Evolutionary conservation across 495 filamentous ascomycete species (phyloP), one percentile per base, ranked within the genome.

Genomic region (Xylaria intraflava): DNA sequence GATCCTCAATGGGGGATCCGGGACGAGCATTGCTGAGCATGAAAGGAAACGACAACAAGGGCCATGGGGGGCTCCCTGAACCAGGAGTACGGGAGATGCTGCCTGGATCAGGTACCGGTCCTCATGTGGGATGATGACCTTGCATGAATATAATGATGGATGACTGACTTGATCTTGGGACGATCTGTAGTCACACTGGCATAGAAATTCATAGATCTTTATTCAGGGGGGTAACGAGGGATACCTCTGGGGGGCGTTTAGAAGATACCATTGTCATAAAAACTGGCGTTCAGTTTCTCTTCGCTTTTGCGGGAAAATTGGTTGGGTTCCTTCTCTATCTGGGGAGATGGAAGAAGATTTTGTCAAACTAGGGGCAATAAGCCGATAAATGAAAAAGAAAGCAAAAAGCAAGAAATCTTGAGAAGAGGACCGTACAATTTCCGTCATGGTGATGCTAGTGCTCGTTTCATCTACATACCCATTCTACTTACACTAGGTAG

Each of bases 1-100:
- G 69, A 72, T 84, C 40, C 60, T 84, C 23, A 72, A 65, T 44
- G 70, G 73, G 1, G 76, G 77, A 7, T 68, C 71, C 9, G 63
- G 69, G 44, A 73, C 63, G 35, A 80, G 72, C 55, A 55, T 77
- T 1, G 47, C 65, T 31, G 67, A 65, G 1, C 74, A 71, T 51
- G 56, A 66, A 30, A 66, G 29, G 43, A 59, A 50, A 41, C 48
- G 50, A 40, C 27, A 41, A n/a, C 47, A 45, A 46, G 29, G 41
- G 16, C 53, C 27, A 19, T 42, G 49, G 40, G 27, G 16, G 1
- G 33, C 42, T 26, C 36, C 22, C 19, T 39, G 42, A 24, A 40
- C 46, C 33, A 23, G 22, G 30, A 16, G 20, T 26, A 46, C 14
- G 22, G 14, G 16, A 11, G 29, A 4, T 23, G 31, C 10, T 43